Conservation (phyloP, 2,329 filamentous ascomycete genomes). For the Iodosphaeria phyllophila region DNA sequence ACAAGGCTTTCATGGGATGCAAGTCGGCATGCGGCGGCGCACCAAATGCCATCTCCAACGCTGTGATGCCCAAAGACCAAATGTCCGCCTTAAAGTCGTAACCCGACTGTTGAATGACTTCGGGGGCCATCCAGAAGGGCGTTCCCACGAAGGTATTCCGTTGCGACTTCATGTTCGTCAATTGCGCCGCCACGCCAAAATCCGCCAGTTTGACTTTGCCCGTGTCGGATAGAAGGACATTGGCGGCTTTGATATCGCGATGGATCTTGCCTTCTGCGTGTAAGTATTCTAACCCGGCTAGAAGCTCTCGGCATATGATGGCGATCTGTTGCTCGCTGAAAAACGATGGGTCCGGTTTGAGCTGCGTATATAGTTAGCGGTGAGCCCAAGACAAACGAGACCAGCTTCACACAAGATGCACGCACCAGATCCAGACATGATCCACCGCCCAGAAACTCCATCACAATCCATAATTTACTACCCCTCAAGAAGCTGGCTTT, state of each 20-base stretch:
- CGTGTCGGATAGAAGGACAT: slow-evolving; percentile 75
- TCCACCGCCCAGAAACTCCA: slow-evolving; percentile 92
- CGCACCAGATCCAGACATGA: slow-evolving; percentile 83
- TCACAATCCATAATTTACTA: slow-evolving; percentile 97
- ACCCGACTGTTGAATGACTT: slow-evolving; percentile 75
- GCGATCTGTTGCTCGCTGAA: slow-evolving; percentile 85
- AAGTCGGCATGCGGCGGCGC: slow-evolving; percentile 75
- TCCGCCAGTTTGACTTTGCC: slow-evolving; percentile 93
- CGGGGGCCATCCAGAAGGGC: slow-evolving; percentile 93
- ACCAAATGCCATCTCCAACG: slow-evolving; percentile 74
- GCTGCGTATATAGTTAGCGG: too few species aligned
- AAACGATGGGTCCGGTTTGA: slow-evolving; percentile 57
- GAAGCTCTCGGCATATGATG: slow-evolving; percentile 80
- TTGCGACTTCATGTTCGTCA: slow-evolving; percentile 95
- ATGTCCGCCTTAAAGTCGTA: slow-evolving; percentile 84
- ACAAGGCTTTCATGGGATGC: slow-evolving; percentile 87
- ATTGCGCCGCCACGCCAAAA: slow-evolving; percentile 89
- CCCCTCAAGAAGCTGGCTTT: slow-evolving; percentile 91
- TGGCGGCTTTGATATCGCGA: slow-evolving; percentile 91
- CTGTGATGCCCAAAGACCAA: slow-evolving; percentile 83
- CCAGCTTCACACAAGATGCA: too few species aligned
- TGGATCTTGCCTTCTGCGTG: slow-evolving; percentile 92
- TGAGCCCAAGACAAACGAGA: too few species aligned
- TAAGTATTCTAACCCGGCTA: slow-evolving; percentile 80
- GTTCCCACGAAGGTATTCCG: slow-evolving; percentile 95